These are phyloP conservation scores for Sphagnum fallax DNA, from an alignment of 228 moss, liverwort and hornwort species.

Conservation along the genomic window DNA sequence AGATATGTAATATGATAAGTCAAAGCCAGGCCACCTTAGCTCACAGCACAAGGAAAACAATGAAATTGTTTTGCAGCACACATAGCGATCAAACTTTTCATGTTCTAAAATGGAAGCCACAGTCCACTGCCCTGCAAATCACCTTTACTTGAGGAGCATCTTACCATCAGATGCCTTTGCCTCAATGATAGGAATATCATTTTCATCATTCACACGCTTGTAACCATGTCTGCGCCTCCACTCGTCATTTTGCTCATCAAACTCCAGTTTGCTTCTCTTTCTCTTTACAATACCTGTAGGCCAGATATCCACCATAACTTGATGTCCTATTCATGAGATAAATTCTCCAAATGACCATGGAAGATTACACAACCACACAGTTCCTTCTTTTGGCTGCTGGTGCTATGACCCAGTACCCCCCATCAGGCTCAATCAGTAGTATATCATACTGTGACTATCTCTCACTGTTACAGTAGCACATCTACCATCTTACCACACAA, in stretches of 20 bases:
- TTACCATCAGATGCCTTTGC: slow-evolving; percentile 67
- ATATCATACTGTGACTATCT: neutral
- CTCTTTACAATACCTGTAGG: slow-evolving; percentile 61
- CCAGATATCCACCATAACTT: neutral
- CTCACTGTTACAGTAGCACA: neutral
- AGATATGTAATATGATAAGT: too few species aligned
- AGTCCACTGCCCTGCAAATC: too few species aligned
- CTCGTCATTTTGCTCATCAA: slow-evolving; percentile 63
- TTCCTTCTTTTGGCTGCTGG: neutral
- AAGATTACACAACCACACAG: neutral
- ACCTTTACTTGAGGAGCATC: too few species aligned
- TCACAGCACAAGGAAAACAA: neutral
- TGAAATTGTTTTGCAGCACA: too few species aligned
- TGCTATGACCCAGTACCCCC: neutral
- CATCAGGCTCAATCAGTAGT: neutral
- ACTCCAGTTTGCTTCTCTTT: slow-evolving; percentile 84
- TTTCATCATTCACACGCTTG: slow-evolving; percentile 79
- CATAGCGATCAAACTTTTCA: too few species aligned
- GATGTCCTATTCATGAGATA: too few species aligned
- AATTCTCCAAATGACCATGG: neutral
- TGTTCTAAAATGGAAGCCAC: too few species aligned
- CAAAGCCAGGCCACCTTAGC: neutral
- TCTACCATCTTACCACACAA: too few species aligned
- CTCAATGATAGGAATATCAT: slow-evolving; percentile 63
- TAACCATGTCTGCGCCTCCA: slow-evolving; percentile 85